These are phyloP conservation scores for Acer negundo DNA, from an alignment of 345 rosid species.

Conservation along the genomic window DNA sequence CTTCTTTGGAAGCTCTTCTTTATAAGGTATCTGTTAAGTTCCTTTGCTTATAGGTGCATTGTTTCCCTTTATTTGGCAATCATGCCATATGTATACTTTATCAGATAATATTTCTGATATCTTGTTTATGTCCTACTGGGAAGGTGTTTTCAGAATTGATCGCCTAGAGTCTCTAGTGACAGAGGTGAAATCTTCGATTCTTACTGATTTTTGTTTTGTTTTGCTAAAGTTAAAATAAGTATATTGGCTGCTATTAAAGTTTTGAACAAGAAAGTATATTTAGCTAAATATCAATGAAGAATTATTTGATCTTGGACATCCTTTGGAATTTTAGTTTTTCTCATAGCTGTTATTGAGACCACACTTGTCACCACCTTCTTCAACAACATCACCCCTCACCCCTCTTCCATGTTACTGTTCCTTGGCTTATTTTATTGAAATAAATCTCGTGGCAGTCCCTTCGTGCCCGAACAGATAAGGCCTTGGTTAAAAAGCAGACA, in stretches of 20 bases:
- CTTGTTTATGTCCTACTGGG: slow-evolving; percentile 41
- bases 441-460: slow-evolving; percentile 56
- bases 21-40: slow-evolving; percentile 57
- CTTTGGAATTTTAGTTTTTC: background rate
- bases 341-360: background rate
- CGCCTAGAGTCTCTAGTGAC: slow-evolving; percentile 83
- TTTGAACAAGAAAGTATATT: background rate
- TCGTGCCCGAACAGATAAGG: slow-evolving; percentile 70
- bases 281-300: background rate
- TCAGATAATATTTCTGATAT: slow-evolving; percentile 10
- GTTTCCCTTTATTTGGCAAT: background rate
- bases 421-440: slow-evolving; percentile 1
- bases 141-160: slow-evolving; percentile 88
- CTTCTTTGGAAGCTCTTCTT: slow-evolving; percentile 74
- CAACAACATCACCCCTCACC: background rate
- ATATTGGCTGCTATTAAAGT: slow-evolving; percentile 4
- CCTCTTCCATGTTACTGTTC: slow-evolving; percentile 2
- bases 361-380: background rate
- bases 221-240: background rate
- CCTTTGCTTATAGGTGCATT: background rate
- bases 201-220: background rate
- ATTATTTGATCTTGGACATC: background rate
- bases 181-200: slow-evolving; percentile 58
- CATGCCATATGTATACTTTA: background rate
- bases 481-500: slow-evolving; percentile 45